These are phyloP conservation scores for Tolypocladium nubicola DNA, from an alignment of 2,329 filamentous ascomycete genomes.

Conservation along the genomic window DNA sequence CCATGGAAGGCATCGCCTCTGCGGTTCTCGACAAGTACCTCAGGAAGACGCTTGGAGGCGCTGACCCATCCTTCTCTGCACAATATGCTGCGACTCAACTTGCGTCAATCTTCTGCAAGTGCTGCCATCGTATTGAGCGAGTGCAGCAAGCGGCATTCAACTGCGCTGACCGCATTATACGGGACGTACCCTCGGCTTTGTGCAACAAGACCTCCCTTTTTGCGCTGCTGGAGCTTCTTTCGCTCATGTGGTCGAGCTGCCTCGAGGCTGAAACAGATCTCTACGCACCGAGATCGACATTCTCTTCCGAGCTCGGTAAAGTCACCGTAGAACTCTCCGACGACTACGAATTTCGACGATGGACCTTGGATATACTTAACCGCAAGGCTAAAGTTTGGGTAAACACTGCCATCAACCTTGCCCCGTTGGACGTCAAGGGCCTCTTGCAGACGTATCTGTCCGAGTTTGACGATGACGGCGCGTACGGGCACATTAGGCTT, in stretches of 20 bases:
- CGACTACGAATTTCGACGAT: constrained; percentile 72
- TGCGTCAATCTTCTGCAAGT: constrained; percentile 72
- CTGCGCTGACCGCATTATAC: constrained; percentile 79
- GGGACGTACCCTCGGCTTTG: constrained; percentile 74
- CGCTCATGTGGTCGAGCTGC: constrained; percentile 91
- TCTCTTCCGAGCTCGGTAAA: constrained; percentile 64
- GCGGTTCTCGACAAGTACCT: constrained; percentile 73
- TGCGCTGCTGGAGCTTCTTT: constrained; percentile 81
- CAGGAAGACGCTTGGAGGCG: constrained; percentile 59
- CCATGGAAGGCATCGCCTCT: constrained; percentile 54
- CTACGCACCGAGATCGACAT: constrained; percentile 77
- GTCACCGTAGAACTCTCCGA: constrained; percentile 89
- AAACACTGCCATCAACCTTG: constrained; percentile 65
- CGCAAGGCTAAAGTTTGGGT: constrained; percentile 75
- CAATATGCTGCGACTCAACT: constrained; percentile 85
- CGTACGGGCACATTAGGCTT: constrained; percentile 83
- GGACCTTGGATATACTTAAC: constrained; percentile 69
- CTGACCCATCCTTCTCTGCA: constrained; percentile 72
- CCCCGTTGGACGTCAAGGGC: constrained; percentile 89
- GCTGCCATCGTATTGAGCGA: constrained; percentile 86
- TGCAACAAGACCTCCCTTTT: constrained; percentile 88
- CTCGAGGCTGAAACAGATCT: constrained; percentile 89
- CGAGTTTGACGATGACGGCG: constrained; percentile 83
- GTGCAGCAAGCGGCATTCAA: constrained; percentile 79
- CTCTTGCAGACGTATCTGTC: constrained; percentile 93